Evolutionary conservation across 2,329 filamentous ascomycete genomes (phyloP).

Genomic region (Colletotrichum sp.): DNA sequence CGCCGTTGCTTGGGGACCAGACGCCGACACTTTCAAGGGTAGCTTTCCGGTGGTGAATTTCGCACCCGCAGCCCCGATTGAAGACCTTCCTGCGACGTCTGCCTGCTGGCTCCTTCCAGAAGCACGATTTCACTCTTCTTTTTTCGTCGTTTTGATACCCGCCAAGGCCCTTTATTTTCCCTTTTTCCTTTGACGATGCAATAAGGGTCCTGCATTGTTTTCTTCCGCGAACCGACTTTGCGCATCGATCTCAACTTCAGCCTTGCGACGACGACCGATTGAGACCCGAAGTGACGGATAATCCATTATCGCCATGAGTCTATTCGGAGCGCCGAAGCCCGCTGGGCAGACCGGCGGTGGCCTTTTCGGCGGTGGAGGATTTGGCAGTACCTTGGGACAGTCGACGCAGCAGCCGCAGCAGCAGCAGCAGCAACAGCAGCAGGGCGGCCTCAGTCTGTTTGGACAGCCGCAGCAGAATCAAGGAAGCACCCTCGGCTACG

Average conservation of each 20-base stretch:
- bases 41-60: background rate
- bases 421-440: conserved; percentile 28
- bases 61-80: background rate
- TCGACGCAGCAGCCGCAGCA: conserved; percentile 37
- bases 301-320: conserved; percentile 29
- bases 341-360: conserved; percentile 25
- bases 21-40: background rate
- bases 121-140: background rate
- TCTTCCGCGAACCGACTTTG: background rate
- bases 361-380: conserved; percentile 31
- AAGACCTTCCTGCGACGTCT: background rate
- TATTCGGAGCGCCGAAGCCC: conserved; percentile 47
- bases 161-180: background rate
- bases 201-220: conserved; percentile 7
- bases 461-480: conserved; percentile 35
- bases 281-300: background rate
- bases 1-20: background rate
- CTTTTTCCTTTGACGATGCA: background rate
- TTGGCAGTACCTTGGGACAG: conserved; percentile 36
- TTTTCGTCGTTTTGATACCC: background rate
- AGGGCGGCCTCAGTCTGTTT: conserved; percentile 41
- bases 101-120: background rate
- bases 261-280: background rate
- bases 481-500: conserved; percentile 44
- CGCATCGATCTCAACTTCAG: background rate